Evolutionary conservation across 202 grass and related monocot genomes (phyloP), one percentile per base, ranked within the genome.

Genomic region (Setaria italica): DNA sequence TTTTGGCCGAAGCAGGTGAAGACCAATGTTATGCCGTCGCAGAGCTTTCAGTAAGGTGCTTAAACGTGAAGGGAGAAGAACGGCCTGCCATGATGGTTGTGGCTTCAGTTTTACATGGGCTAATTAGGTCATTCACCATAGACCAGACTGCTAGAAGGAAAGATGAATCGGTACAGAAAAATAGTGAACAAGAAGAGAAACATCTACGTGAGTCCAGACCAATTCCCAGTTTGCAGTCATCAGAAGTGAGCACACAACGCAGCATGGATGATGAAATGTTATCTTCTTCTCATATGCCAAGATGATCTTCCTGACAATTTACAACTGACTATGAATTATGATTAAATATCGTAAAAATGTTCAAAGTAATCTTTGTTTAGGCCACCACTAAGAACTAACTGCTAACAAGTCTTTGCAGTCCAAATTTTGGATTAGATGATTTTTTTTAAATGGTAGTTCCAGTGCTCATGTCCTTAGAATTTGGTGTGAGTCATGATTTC

Each of bases 51-150:
- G 81, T 78, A 67, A 86, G 86, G 66, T 94, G 92, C 63, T 77
- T 94, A 88, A 89, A 57, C 25, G 17, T 59, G 34, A 94, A 78
- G 79, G 89, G 92, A 84, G 80, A 91, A 84, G 86, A 91, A 15
- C 80, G 92, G 0, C 89, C 92, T 2, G 1, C 20, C 9, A 94
- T 91, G 89, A 81, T 74, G 71, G 92, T 85, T 49, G 92, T 94
- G 39, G 74, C 92, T 56, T 73, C 81, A 64, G 48, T 86, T 73
- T 68, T 94, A 78, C 42, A 89, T 37, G 21, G 5, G 6, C 62
- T 91, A 47, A 86, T 56, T 76, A 84, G 76, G 48, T 83, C 87
- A 57, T 72, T 87, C 13, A 25, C 19, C 32, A 21, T 51, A 67
- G 30, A 92, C 20, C 7, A 78, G 69, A 43, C n/a, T 6, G 29